Conservation (phyloP, 371 early-diverging fungal genomes). For the Actinomortierella wolfii region DNA sequence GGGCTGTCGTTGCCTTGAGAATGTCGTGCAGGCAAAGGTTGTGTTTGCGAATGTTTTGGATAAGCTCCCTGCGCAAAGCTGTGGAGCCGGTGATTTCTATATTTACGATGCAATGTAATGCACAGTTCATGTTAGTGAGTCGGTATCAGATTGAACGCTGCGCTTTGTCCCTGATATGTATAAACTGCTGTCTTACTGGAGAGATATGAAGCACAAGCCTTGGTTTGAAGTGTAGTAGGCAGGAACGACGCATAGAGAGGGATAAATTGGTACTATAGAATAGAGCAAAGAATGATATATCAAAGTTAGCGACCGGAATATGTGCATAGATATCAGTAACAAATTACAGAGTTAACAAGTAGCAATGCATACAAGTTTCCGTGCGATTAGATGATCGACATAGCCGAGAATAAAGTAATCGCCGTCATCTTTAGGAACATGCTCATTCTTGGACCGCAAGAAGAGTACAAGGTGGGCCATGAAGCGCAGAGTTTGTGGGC, state of each 20-base stretch:
- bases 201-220: constrained; percentile 31
- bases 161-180: too few species aligned
- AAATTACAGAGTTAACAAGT: not conserved
- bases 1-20: constrained; percentile 36
- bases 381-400: constrained; percentile 45
- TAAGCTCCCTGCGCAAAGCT: constrained; percentile 21
- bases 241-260: constrained; percentile 41
- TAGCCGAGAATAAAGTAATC: constrained; percentile 46
- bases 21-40: constrained; percentile 27
- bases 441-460: constrained; percentile 21
- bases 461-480: constrained; percentile 39
- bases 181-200: constrained; percentile 27
- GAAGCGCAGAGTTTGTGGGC: constrained; percentile 38
- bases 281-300: not conserved
- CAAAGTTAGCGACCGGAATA: too few species aligned
- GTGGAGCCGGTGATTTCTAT: constrained; percentile 26
- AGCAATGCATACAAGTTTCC: constrained; percentile 18
- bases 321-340: not conserved
- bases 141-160: too few species aligned
- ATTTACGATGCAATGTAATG: too few species aligned
- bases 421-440: constrained; percentile 27
- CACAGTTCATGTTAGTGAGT: too few species aligned
- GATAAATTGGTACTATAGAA: constrained; percentile 29
- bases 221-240: constrained; percentile 29
- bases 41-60: constrained; percentile 14